Evolutionary conservation across 768 basidiomycete genomes (phyloP).

Genomic region (Pisolithus sp.): DNA sequence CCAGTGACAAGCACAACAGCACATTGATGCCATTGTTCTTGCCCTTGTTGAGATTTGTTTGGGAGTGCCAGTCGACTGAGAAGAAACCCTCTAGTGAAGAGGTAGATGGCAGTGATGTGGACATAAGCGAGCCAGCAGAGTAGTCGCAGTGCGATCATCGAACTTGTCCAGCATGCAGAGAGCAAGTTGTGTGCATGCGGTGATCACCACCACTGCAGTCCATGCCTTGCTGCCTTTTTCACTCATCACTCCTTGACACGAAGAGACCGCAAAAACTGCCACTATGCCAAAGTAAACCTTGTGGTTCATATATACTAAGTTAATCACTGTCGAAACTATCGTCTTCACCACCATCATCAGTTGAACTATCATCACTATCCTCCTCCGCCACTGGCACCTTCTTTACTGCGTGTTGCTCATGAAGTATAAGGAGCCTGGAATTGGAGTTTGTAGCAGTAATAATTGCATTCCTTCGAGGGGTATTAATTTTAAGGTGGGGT

Average conservation of each 20-base stretch:
- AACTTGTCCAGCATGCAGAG: too few species aligned
- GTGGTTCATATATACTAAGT: not conserved
- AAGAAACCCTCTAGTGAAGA: constrained; percentile 91
- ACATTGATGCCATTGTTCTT: constrained; percentile 31
- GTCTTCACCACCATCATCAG: constrained; percentile 34
- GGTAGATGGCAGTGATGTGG: constrained; percentile 75
- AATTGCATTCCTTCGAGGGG: constrained; percentile 44
- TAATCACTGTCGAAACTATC: constrained; percentile 46
- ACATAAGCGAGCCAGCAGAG: constrained; percentile 49
- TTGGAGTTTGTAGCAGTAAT: constrained; percentile 82
- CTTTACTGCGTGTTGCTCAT: constrained; percentile 88
- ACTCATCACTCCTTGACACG: too few species aligned
- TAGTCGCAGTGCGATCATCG: too few species aligned
- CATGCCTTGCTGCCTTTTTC: too few species aligned
- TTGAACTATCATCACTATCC: constrained; percentile 47
- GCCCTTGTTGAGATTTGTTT: constrained; percentile 44
- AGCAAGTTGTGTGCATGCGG: too few species aligned
- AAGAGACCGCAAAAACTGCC: too few species aligned
- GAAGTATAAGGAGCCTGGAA: constrained; percentile 90
- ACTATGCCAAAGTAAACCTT: too few species aligned
- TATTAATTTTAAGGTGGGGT: constrained; percentile 14
- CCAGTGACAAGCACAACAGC: too few species aligned
- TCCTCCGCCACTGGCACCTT: constrained; percentile 41
- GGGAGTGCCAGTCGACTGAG: constrained; percentile 54
- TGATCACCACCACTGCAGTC: too few species aligned